A percentile compares a stretch with the other conserved stretches of the same genome.
Conservation (phyloP, 202 grass and related monocot species). For the Tripidium arundinaceum region DNA sequence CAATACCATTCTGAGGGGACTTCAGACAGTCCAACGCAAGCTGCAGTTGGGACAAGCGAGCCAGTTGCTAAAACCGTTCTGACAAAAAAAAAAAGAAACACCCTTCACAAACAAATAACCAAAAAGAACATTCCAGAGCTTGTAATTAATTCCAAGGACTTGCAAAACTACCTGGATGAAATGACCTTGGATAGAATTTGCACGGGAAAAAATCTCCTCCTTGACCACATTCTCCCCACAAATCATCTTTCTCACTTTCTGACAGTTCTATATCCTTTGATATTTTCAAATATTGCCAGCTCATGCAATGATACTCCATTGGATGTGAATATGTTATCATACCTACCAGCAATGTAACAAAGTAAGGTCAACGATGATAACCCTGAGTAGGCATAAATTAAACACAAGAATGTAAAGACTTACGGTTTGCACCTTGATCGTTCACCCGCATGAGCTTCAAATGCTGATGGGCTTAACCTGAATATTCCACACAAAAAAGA, state of each 20-base stretch:
- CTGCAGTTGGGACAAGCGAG: slow-evolving; percentile 42
- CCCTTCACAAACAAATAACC: neutral
- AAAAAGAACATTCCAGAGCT: neutral
- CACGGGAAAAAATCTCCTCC: slow-evolving; percentile 87
- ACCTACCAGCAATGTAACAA: slow-evolving; percentile 47
- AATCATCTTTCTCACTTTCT: slow-evolving; percentile 68
- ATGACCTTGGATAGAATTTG: slow-evolving; percentile 90
- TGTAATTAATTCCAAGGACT: slow-evolving; percentile 9
- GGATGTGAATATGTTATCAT: slow-evolving; percentile 96
- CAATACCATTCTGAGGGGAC: slow-evolving; percentile 77
- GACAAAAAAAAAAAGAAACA: neutral
- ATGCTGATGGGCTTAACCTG: slow-evolving; percentile 95
- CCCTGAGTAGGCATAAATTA: slow-evolving; percentile 1
- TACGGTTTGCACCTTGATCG: slow-evolving; percentile 89
- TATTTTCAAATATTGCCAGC: slow-evolving; percentile 76
- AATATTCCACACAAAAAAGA: slow-evolving; percentile 35
- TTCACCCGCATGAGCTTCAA: slow-evolving; percentile 94
- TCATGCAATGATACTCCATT: slow-evolving; percentile 97
- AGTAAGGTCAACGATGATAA: slow-evolving; percentile 10
- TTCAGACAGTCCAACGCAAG: slow-evolving; percentile 58
- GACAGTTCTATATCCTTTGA: slow-evolving; percentile 66
- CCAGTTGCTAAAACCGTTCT: neutral
- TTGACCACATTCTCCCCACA: slow-evolving; percentile 82
- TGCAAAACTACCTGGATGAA: slow-evolving; percentile 69
- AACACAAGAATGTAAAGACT: slow-evolving; percentile 31